Percentiles rank a stretch among this genome's conserved stretches.
phyloP scores from a whole-genome alignment of 768 basidiomycete species.

The Termitomyces titanicus region DNA sequence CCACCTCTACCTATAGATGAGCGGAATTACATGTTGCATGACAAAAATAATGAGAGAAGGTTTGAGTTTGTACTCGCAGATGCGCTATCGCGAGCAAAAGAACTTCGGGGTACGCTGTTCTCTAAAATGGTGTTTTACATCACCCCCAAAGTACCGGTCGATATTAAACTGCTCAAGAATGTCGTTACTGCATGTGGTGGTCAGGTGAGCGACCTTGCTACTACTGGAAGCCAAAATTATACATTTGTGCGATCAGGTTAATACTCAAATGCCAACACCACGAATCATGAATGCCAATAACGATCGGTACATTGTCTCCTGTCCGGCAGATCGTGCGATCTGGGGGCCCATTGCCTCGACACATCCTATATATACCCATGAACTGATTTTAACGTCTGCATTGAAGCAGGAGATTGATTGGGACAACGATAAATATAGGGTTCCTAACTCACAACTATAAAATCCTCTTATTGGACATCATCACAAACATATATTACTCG shows the following conservation, averaged over 20 bases:
- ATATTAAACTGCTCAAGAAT: slow-evolving; percentile 59
- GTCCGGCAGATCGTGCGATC: slow-evolving; percentile 54
- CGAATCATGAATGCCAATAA: slow-evolving; percentile 50
- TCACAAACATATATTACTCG: neutral
- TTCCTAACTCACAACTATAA: slow-evolving; percentile 12
- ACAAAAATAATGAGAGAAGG: slow-evolving; percentile 61
- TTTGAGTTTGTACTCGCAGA: slow-evolving; percentile 62
- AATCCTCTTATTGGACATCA: neutral
- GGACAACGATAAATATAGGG: slow-evolving; percentile 40
- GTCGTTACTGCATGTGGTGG: slow-evolving; percentile 73
- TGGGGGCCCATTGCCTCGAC: slow-evolving; percentile 55
- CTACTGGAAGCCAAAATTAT: neutral
- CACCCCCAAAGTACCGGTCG: slow-evolving; percentile 60
- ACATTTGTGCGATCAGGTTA: slow-evolving; percentile 27
- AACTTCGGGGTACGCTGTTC: slow-evolving; percentile 52
- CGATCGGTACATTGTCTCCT: slow-evolving; percentile 63
- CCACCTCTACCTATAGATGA: slow-evolving; percentile 45
- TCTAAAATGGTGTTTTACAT: slow-evolving; percentile 69
- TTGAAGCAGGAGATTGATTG: slow-evolving; percentile 67
- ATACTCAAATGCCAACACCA: slow-evolving; percentile 46
- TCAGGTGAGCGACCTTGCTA: slow-evolving; percentile 39
- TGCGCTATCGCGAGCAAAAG: slow-evolving; percentile 56
- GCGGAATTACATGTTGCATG: slow-evolving; percentile 52
- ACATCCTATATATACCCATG: slow-evolving; percentile 62
- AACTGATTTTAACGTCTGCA: slow-evolving; percentile 61